A percentile compares a stretch with the other conserved stretches of the same genome.
Evolutionary conservation across 2,329 filamentous ascomycete genomes (phyloP).

Genomic region (Trichophyton simii): DNA sequence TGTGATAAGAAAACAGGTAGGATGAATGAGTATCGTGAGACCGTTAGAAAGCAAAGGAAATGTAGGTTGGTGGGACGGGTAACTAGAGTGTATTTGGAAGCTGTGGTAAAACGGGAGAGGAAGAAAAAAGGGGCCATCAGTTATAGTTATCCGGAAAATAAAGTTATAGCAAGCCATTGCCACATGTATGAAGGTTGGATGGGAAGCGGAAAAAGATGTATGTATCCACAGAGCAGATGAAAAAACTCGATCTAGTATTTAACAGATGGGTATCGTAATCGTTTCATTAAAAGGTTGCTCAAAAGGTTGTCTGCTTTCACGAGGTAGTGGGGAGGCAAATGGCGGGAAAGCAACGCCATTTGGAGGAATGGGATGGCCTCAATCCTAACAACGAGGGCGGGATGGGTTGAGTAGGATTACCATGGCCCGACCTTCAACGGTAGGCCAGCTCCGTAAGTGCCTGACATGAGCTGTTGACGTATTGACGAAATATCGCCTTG

Average conservation of each 20-base stretch:
- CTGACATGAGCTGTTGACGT: conserved; percentile 44
- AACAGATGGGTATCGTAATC: conserved; percentile 35
- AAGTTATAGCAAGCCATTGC: background rate
- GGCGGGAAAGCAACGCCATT: conserved; percentile 7
- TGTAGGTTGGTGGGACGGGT: background rate
- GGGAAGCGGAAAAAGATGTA: background rate
- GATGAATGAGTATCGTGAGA: background rate
- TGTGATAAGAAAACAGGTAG: background rate
- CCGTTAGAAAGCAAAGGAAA: background rate
- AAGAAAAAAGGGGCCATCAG: too few species aligned
- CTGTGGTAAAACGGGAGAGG: background rate
- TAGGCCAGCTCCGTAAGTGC: conserved; percentile 43
- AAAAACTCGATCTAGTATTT: conserved; percentile 20
- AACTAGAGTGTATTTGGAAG: background rate
- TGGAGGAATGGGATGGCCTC: conserved; percentile 4
- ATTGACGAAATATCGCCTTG: conserved; percentile 36
- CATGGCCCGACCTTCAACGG: conserved; percentile 46
- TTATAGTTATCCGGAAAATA: background rate
- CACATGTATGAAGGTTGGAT: background rate
- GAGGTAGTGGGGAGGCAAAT: background rate
- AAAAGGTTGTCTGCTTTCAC: conserved; percentile 4
- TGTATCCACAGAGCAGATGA: conserved; percentile 2
- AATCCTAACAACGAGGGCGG: background rate
- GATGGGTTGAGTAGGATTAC: conserved; percentile 24
- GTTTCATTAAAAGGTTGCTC: conserved; percentile 25